Evolutionary conservation across 2,329 filamentous ascomycete species (phyloP), one percentile per base, ranked within the genome.

Genomic region (Amauroascus niger): DNA sequence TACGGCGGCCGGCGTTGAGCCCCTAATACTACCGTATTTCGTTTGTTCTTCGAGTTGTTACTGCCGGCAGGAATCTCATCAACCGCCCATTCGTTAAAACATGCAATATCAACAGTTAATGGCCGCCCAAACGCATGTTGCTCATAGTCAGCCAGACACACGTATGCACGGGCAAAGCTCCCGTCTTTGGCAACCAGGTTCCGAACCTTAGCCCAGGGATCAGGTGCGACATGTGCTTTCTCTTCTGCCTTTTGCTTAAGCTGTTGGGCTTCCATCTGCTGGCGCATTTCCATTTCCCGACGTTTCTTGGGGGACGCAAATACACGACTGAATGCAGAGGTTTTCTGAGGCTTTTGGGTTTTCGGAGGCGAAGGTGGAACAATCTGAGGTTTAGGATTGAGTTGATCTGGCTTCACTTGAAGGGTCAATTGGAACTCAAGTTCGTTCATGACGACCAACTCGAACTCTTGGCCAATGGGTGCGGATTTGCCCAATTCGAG

Each of bases 351-450:
- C 69, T 84, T 82, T 64, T 72, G 62, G 26, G 76, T 68, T 67
- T 88, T 91, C 18, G 78, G 76, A 1, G 86, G 81, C 2, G 83
- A 79, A 35, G 67, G 59, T 54, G 63, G 62, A 44, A 67, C 64
- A 57, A 73, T 61, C 45, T 71, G 69, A 14, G 68, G 64, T 54
- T 75, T 72, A 18, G 85, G 78, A 24, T 84, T 82, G 5, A 87
- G 87, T 65, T 90, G 87, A 60, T 90, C 86, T 22, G 97, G 78
- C 74, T 96, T 96, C 59, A 95, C 94, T 61, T 96, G 95, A 13
- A 98, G 79, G 0, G 93, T 97, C 37, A 98, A 80, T 71, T 98
- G 93, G 73, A 98, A 98, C 69, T 98, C 93, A n/a, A 98, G 81
- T 62, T 98, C 93, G 62, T 95, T 93, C 48, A 94, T 84, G 24